phyloP scores from a whole-genome alignment of 768 basidiomycete species.

The Boletellus sp. region DNA sequence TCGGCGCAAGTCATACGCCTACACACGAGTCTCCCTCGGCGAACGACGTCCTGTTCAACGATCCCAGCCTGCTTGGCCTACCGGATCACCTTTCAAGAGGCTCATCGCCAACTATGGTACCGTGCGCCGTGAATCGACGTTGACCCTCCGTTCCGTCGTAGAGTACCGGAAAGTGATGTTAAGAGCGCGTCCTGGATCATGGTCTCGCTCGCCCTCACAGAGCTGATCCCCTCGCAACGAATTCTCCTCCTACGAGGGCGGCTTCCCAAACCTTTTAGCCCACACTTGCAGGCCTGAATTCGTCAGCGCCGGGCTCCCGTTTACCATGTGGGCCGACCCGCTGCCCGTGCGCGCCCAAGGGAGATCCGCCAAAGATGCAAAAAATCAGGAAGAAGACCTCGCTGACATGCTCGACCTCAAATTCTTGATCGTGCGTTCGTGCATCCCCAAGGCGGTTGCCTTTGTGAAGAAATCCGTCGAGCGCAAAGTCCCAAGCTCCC shows the following conservation, averaged over 20 bases:
- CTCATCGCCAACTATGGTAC: slow-evolving; percentile 48
- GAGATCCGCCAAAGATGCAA: slow-evolving; percentile 45
- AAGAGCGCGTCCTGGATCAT: slow-evolving; percentile 39
- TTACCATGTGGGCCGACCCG: slow-evolving; percentile 55
- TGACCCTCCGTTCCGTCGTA: slow-evolving; percentile 37
- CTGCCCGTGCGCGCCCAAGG: slow-evolving; percentile 57
- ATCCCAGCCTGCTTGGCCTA: slow-evolving; percentile 48
- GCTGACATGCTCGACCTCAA: slow-evolving; percentile 70
- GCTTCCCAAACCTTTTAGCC: slow-evolving; percentile 45
- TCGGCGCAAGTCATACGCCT: slow-evolving; percentile 54
- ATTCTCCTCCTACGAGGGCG: slow-evolving; percentile 58
- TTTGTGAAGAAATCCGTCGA: slow-evolving; percentile 46
- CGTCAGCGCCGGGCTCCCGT: slow-evolving; percentile 52
- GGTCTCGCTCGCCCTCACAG: slow-evolving; percentile 46
- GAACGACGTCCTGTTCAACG: slow-evolving; percentile 42
- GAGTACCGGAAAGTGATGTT: slow-evolving; percentile 57
- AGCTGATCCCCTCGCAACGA: slow-evolving; percentile 55
- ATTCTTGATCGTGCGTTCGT: slow-evolving; percentile 46
- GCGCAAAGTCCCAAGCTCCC: slow-evolving; percentile 56
- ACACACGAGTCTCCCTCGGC: slow-evolving; percentile 41
- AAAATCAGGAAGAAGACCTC: slow-evolving; percentile 42
- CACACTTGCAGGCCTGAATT: slow-evolving; percentile 41
- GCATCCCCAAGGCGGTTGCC: slow-evolving; percentile 45
- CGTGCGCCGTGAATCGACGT: slow-evolving; percentile 43
- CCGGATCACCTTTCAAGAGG: slow-evolving; percentile 45